phyloP scores from a whole-genome alignment of 225 moss, liverwort and hornwort genomes.

The Lunularia cruciata region DNA sequence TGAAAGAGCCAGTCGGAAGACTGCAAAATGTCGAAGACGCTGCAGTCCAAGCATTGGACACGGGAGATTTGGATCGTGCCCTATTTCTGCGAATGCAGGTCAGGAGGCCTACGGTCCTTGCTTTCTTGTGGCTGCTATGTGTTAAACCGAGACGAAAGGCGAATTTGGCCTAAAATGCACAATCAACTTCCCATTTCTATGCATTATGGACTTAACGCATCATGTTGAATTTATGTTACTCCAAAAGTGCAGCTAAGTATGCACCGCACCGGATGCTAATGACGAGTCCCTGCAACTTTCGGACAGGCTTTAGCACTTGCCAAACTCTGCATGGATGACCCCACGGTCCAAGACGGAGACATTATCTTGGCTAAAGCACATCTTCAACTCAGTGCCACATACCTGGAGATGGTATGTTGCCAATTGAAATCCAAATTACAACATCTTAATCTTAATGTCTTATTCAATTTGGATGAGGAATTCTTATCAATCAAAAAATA shows the following conservation, averaged over 20 bases:
- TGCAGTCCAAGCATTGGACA: slow-evolving; percentile 44
- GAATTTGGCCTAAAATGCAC: no score
- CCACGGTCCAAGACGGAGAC: slow-evolving; percentile 43
- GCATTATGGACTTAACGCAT: background rate
- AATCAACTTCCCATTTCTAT: no score
- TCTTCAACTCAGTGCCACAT: slow-evolving; percentile 65
- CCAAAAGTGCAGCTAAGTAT: background rate
- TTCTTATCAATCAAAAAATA: no score
- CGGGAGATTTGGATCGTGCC: slow-evolving; percentile 62
- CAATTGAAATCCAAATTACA: no score
- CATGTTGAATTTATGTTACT: no score
- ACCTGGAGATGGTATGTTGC: slow-evolving; percentile 64
- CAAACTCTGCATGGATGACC: slow-evolving; percentile 74
- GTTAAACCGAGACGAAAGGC: no score
- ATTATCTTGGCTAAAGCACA: slow-evolving; percentile 66
- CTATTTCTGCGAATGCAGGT: slow-evolving; percentile 76
- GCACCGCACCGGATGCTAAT: background rate
- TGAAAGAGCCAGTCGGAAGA: slow-evolving; percentile 58
- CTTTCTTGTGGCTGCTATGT: background rate
- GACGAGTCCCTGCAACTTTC: background rate
- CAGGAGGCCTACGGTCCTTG: background rate
- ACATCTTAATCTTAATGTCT: no score
- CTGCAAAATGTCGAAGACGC: slow-evolving; percentile 53
- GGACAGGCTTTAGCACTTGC: slow-evolving; percentile 75
- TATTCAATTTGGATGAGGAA: no score